phyloP scores from a whole-genome alignment of 768 basidiomycete genomes.

The Mycena pura region DNA sequence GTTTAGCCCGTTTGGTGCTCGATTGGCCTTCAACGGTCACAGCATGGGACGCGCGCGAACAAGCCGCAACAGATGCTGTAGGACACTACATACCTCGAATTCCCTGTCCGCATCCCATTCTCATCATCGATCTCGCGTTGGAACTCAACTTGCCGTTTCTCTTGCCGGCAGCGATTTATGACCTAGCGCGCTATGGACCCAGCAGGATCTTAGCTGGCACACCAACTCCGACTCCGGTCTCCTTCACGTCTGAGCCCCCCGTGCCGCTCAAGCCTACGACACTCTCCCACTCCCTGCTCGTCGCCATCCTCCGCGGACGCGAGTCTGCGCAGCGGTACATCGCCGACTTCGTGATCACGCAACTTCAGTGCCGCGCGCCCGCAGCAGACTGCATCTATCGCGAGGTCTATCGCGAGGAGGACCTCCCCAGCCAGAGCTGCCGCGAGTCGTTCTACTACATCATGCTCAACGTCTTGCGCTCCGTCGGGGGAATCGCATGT shows the following conservation, averaged over 20 bases:
- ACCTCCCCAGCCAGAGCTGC: slow-evolving; percentile 50
- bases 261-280: slow-evolving; percentile 7
- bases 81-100: slow-evolving; percentile 68
- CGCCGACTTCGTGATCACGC: slow-evolving; percentile 61
- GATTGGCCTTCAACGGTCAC: slow-evolving; percentile 75
- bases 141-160: slow-evolving; percentile 64
- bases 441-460: slow-evolving; percentile 78
- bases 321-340: slow-evolving; percentile 69
- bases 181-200: slow-evolving; percentile 74
- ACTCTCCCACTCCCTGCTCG: slow-evolving; percentile 43
- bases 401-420: slow-evolving; percentile 45
- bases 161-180: slow-evolving; percentile 77
- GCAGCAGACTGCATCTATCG: slow-evolving; percentile 56
- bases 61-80: slow-evolving; percentile 51
- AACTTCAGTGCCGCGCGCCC: slow-evolving; percentile 57
- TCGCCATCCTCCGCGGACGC: slow-evolving; percentile 63
- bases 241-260: slow-evolving; percentile 35
- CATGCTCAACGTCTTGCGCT: slow-evolving; percentile 73
- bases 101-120: slow-evolving; percentile 68
- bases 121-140: slow-evolving; percentile 72
- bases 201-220: slow-evolving; percentile 70
- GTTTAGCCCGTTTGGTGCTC: slow-evolving; percentile 59
- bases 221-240: slow-evolving; percentile 37
- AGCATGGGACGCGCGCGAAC: slow-evolving; percentile 75
- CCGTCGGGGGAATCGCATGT: slow-evolving; percentile 72